Base-by-base conservation (phyloP, 1,284 basidiomycete species). In the Flammula alnicola region DNA sequence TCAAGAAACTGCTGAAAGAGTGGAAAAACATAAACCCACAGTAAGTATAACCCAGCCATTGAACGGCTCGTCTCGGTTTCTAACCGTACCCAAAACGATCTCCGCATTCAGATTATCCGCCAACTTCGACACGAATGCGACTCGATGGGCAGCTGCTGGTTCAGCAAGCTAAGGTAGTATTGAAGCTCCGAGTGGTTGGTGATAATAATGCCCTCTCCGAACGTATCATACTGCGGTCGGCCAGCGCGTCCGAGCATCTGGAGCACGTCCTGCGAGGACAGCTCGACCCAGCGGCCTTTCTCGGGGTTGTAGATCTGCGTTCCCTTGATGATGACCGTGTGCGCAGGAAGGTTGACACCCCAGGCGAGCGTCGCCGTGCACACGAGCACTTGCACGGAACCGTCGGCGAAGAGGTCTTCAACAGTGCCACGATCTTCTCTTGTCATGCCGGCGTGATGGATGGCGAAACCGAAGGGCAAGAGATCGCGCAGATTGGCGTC, bases 261-360 rank as follows among this genome's bases (percentile, higher is more conserved):
- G 4, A 99, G 77, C 5, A 98, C 95, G 63, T 99, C 97, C 70
- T 99, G 96, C 0, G 92, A 89, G 0, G 95, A 97, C 9, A 99
- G 73, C 69, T 99, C 97, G 6, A 91, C 88, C 97, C 96, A 99
- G 6, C 92, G 86, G 17, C 97, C 97, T 73, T 99, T 98, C 70
- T 97, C 95, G 0, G 97, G 97, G 68, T 98, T 98, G 76, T 99
- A 99, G 56, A 99, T 95, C 71, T 99, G 96, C 0, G 97, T 99
- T 27, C 97, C 97, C 70, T 99, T 99, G 80, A 99, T 98, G 74
- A 99, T 95, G 70, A 98, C 96, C 3, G 94, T 93, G 62, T 99
- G 97, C 0, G 96, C 96, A 1, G 97, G 97, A 1, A 99, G 74
- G 67, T 99, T 99, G 72, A 99, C 96, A 79, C 97, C 97, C 97